phyloP scores from a whole-genome alignment of 306 rosid genomes.

The Argentina anserina region DNA sequence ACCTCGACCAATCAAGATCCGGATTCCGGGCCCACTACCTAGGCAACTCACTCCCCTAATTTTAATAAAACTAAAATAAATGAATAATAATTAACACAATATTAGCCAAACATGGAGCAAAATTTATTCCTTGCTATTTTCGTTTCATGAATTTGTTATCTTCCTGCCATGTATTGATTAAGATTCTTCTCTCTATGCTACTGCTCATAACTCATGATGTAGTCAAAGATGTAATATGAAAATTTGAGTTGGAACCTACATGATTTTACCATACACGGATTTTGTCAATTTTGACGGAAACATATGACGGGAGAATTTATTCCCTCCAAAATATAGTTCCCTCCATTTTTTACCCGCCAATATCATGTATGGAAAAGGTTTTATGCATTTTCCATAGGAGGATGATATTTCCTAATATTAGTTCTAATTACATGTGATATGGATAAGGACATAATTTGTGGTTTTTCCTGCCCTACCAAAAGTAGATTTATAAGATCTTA shows the following conservation, averaged over 20 bases:
- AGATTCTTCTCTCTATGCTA: neutral
- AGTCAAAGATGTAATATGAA: neutral
- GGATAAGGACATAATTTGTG: neutral
- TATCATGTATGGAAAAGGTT: neutral
- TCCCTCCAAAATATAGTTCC: neutral
- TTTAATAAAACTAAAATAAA: neutral
- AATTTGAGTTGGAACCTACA: neutral
- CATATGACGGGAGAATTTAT: neutral
- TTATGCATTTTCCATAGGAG: neutral
- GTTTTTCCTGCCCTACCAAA: neutral
- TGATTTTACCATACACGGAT: neutral
- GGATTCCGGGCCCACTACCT: conserved; percentile 10
- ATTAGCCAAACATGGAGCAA: neutral
- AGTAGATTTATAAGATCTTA: neutral
- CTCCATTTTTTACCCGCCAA: neutral
- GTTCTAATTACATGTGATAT: neutral
- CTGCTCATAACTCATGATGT: neutral
- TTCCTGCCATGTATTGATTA: neutral
- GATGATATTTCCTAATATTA: neutral
- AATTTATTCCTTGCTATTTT: neutral
- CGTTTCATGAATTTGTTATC: neutral
- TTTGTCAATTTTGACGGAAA: neutral
- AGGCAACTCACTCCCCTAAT: conserved; percentile 3
- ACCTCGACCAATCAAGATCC: conserved; percentile 9
- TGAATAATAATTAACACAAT: neutral